phyloP scores from a whole-genome alignment of 257 asterid genomes.

The Hygrophila difformis region DNA sequence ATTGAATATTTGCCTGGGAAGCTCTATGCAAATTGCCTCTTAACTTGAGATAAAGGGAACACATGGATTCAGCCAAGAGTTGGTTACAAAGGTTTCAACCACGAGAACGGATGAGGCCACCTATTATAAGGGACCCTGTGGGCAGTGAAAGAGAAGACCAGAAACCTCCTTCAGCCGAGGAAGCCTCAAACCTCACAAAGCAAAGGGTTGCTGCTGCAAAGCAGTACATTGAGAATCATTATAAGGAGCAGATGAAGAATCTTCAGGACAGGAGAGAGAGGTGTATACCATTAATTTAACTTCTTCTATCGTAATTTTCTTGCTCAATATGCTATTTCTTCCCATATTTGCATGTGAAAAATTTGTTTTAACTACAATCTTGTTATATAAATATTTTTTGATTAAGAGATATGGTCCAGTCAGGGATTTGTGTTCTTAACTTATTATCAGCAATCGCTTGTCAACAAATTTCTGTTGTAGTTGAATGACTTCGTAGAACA shows the following conservation, averaged over 20 bases:
- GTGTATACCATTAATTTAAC: constrained; percentile 28
- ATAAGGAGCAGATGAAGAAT: constrained; percentile 86
- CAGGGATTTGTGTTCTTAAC: no score
- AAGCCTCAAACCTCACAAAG: constrained; percentile 81
- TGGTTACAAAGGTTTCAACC: constrained; percentile 84
- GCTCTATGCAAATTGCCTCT: constrained; percentile 21
- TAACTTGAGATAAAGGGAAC: constrained; percentile 23
- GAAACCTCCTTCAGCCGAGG: constrained; percentile 49
- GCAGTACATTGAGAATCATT: constrained; percentile 96
- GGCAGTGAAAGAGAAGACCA: constrained; percentile 71
- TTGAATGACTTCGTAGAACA: neutral
- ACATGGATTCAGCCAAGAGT: constrained; percentile 84
- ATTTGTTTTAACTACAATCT: constrained; percentile 7
- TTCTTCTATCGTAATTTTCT: constrained; percentile 11
- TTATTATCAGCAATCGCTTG: no score
- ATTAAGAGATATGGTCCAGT: no score
- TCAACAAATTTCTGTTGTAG: no score
- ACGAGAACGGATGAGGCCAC: constrained; percentile 62
- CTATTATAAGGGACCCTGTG: constrained; percentile 55
- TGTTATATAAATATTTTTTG: no score
- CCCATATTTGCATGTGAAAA: neutral
- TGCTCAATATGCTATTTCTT: neutral
- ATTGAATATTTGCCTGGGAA: constrained; percentile 30
- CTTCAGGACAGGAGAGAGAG: constrained; percentile 91
- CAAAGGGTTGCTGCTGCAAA: constrained; percentile 92